A percentile compares a stretch with the other conserved stretches of the same genome.
These are phyloP conservation scores for Paspalum vaginatum DNA, from an alignment of 176 grass and related monocot genomes.

Conservation along the genomic window DNA sequence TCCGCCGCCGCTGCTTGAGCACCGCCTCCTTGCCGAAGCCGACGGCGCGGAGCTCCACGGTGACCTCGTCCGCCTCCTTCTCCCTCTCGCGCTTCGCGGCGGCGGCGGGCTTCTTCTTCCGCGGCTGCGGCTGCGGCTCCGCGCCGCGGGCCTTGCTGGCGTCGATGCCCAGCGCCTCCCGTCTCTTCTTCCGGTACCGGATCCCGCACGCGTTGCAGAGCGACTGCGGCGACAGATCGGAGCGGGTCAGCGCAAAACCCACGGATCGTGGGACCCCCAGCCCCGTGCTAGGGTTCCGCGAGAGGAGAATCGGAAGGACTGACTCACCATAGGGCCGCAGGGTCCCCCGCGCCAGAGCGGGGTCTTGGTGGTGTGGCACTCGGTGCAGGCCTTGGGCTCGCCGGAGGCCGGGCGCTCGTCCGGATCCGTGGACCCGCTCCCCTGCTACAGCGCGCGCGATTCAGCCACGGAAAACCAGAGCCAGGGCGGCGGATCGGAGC, in stretches of 20 bases:
- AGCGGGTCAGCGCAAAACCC: conserved; percentile 24
- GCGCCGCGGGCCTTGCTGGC: conserved; percentile 27
- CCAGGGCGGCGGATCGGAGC: conserved; percentile 25
- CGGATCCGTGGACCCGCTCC: conserved; percentile 52
- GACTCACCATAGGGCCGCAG: conserved; percentile 72
- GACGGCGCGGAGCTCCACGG: conserved; percentile 49
- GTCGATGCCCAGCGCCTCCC: conserved; percentile 57
- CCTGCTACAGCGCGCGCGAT: conserved; percentile 5
- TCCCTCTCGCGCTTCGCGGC: conserved; percentile 8
- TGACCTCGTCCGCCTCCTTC: conserved; percentile 33
- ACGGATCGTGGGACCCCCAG: conserved; percentile 34
- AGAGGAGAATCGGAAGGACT: background rate
- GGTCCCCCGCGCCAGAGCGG: conserved; percentile 88
- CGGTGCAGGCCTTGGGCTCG: conserved; percentile 74
- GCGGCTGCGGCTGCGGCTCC: background rate
- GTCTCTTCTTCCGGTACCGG: conserved; percentile 89
- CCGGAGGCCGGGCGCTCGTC: conserved; percentile 45
- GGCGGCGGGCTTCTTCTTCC: conserved; percentile 41
- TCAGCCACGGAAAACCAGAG: no score
- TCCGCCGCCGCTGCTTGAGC: conserved; percentile 73
- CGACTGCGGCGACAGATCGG: conserved; percentile 62
- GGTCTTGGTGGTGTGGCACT: conserved; percentile 81
- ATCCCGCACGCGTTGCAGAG: conserved; percentile 99
- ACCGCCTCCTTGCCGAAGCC: conserved; percentile 66
- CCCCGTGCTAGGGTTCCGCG: conserved; percentile 18